Conservation (phyloP, 73 alveolate genomes). For the Paramecium pentaurelia region DNA sequence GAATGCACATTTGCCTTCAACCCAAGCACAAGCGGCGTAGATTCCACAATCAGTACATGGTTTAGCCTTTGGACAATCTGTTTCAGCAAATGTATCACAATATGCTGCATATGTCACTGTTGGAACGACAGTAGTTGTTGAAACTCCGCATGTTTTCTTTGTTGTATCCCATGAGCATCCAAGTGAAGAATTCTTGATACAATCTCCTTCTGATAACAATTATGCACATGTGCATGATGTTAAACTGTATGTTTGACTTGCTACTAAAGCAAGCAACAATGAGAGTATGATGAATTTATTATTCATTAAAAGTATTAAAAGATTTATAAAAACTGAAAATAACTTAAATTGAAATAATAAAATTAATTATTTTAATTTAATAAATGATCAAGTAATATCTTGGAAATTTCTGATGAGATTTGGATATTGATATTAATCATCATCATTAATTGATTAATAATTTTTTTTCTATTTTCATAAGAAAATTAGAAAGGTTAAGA, state of each 20-base stretch:
- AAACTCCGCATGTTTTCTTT: not conserved
- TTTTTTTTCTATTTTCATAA: too few species aligned
- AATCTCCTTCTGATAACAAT: not conserved
- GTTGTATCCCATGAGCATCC: not conserved
- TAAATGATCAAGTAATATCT: too few species aligned
- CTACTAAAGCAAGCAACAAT: not conserved
- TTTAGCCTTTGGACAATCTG: not conserved
- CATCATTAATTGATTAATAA: too few species aligned
- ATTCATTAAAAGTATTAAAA: not conserved
- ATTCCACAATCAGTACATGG: not conserved
- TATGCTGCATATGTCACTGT: not conserved
- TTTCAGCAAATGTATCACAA: not conserved
- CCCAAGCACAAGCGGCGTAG: not conserved
- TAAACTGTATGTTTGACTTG: slow-evolving; percentile 5
- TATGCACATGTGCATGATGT: slow-evolving; percentile 1
- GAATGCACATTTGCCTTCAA: not conserved
- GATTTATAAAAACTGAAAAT: too few species aligned
- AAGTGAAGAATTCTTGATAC: not conserved
- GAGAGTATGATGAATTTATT: slow-evolving; percentile 2
- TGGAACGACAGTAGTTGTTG: not conserved
- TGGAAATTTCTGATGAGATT: too few species aligned
- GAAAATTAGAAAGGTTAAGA: too few species aligned
- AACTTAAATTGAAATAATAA: too few species aligned
- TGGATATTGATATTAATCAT: too few species aligned
- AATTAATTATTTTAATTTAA: too few species aligned